These are phyloP conservation scores for Auriscalpium vulgare DNA, from an alignment of 768 basidiomycete genomes.

Conservation along the genomic window DNA sequence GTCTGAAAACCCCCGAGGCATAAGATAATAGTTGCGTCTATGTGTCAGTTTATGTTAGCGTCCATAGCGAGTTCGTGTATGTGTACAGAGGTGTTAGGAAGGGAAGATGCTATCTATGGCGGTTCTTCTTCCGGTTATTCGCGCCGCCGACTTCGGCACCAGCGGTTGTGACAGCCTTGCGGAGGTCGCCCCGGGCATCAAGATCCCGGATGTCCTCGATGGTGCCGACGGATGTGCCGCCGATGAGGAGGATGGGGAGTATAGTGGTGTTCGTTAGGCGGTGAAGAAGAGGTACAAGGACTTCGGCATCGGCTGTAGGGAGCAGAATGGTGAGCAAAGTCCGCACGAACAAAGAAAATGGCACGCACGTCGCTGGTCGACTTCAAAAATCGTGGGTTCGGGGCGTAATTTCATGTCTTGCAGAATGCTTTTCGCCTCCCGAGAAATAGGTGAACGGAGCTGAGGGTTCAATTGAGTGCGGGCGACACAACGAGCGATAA, in stretches of 20 bases:
- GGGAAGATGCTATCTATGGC: conserved; percentile 1
- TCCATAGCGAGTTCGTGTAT: no score
- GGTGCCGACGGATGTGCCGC: conserved; percentile 49
- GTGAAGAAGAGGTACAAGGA: conserved; percentile 51
- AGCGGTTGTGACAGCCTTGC: conserved; percentile 39
- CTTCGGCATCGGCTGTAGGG: conserved; percentile 47
- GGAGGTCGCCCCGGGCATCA: conserved; percentile 42
- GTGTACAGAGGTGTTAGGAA: no score
- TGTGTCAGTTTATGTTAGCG: no score
- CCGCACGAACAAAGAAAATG: background rate
- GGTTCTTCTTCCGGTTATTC: conserved; percentile 44
- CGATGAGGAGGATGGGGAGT: conserved; percentile 63
- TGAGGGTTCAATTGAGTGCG: conserved; percentile 19
- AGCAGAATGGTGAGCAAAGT: background rate
- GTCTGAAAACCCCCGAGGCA: no score
- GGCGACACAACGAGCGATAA: conserved; percentile 1
- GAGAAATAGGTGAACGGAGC: conserved; percentile 56
- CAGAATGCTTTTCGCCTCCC: conserved; percentile 59
- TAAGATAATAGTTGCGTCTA: no score
- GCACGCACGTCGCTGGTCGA: conserved; percentile 49
- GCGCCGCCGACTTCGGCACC: conserved; percentile 49
- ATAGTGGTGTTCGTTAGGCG: conserved; percentile 49
- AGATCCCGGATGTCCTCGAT: conserved; percentile 46
- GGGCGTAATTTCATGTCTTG: conserved; percentile 50
- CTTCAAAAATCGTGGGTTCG: conserved; percentile 57